phyloP scores from a whole-genome alignment of 208 protist genomes.

The Vickermania spadyakhi region DNA sequence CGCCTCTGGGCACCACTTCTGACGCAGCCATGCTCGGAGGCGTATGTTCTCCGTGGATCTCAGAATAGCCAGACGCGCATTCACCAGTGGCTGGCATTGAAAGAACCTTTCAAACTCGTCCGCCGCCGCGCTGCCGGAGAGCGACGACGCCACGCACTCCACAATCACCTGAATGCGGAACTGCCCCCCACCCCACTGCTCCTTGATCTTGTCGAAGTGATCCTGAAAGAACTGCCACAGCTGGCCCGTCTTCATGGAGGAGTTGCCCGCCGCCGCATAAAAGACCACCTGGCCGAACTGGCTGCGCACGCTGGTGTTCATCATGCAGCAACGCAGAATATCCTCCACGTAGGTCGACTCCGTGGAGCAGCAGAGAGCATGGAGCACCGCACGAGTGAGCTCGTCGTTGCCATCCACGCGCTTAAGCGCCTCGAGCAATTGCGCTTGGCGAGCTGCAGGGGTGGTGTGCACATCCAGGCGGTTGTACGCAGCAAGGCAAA shows the following conservation, averaged over 20 bases:
- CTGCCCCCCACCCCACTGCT: constrained; percentile 81
- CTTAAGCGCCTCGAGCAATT: constrained; percentile 37
- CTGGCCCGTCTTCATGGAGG: constrained; percentile 23
- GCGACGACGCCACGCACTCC: constrained; percentile 32
- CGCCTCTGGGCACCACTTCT: constrained; percentile 31
- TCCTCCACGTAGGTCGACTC: constrained; percentile 45
- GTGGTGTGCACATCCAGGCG: constrained; percentile 15
- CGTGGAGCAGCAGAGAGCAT: constrained; percentile 38
- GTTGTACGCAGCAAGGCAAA: constrained; percentile 36
- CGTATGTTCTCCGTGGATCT: constrained; percentile 56
- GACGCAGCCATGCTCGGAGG: constrained; percentile 43
- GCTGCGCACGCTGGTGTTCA: constrained; percentile 51
- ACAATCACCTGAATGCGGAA: constrained; percentile 87
- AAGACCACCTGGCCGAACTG: constrained; percentile 76
- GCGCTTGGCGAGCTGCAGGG: constrained; percentile 14
- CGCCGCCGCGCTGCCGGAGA: constrained; percentile 37
- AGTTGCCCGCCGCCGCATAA: constrained; percentile 27
- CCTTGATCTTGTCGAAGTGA: constrained; percentile 57
- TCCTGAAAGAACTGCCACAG: constrained; percentile 69
- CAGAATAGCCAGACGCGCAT: constrained; percentile 59
- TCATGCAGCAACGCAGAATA: constrained; percentile 49
- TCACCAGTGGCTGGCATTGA: constrained; percentile 52
- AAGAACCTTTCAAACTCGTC: constrained; percentile 66
- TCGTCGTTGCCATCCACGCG: constrained; percentile 64
- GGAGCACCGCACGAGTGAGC: constrained; percentile 45